Evolutionary conservation across 176 grass and related monocot genomes (phyloP).

Genomic region (Bolboschoenus planiculmis): DNA sequence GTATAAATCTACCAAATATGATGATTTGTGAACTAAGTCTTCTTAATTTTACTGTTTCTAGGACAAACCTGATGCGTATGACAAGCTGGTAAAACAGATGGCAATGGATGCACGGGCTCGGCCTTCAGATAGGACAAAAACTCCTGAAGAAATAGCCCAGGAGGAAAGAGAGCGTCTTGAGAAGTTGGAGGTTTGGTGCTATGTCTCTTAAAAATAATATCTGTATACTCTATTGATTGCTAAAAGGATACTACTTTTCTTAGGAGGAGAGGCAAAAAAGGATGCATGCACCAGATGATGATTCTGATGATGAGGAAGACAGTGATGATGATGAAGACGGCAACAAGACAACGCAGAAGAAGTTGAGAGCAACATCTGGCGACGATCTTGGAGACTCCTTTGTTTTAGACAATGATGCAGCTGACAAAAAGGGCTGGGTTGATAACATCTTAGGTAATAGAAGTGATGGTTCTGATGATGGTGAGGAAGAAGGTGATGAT

Average conservation of each 20-base stretch:
- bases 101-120: conserved; percentile 74
- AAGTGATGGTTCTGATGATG: conserved; percentile 45
- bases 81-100: conserved; percentile 91
- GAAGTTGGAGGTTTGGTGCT: conserved; percentile 55
- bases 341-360: conserved; percentile 21
- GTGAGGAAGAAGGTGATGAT: conserved; percentile 27
- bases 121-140: conserved; percentile 79
- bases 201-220: not conserved
- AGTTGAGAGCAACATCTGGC: conserved; percentile 64
- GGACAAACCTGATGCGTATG: conserved; percentile 61
- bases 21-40: conserved; percentile 7
- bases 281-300: conserved; percentile 54
- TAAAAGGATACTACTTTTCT: conserved; percentile 13
- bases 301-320: conserved; percentile 42
- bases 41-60: conserved; percentile 23
- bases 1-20: not conserved
- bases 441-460: conserved; percentile 58
- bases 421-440: conserved; percentile 55
- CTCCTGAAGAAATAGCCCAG: conserved; percentile 85
- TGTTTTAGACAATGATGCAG: conserved; percentile 27
- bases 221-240: not conserved
- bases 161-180: conserved; percentile 88
- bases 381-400: conserved; percentile 95
- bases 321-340: conserved; percentile 17
- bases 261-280: conserved; percentile 79